phyloP scores from a whole-genome alignment of 1,139 yeast genomes.

The Martiniozyma asiatica region DNA sequence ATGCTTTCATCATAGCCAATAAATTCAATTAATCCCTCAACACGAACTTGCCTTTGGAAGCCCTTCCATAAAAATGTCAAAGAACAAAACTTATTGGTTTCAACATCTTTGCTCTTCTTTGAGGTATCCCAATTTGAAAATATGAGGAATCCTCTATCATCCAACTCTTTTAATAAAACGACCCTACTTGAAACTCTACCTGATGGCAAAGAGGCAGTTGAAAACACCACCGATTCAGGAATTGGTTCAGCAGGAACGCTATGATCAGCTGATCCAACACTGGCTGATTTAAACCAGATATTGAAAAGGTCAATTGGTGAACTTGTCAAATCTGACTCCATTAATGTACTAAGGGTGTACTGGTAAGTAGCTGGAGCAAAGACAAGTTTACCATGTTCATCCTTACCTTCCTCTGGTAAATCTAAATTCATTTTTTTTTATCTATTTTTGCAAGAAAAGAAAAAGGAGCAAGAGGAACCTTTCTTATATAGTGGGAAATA shows the following conservation, averaged over 20 bases:
- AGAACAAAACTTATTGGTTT: constrained; percentile 66
- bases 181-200: constrained; percentile 81
- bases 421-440: too few relatives aligned
- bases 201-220: constrained; percentile 78
- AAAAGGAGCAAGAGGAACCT: neutral
- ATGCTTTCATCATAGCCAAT: constrained; percentile 65
- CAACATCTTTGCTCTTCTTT: constrained; percentile 63
- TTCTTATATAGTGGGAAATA: neutral
- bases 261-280: constrained; percentile 47
- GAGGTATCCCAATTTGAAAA: constrained; percentile 88
- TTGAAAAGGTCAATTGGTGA: constrained; percentile 73
- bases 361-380: constrained; percentile 87
- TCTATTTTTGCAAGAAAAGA: constrained; percentile 8
- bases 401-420: too few relatives aligned
- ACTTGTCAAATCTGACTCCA: constrained; percentile 36
- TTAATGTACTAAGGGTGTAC: constrained; percentile 57
- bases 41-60: constrained; percentile 81
- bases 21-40: constrained; percentile 75
- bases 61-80: constrained; percentile 90
- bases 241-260: too few relatives aligned
- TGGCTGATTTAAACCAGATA: constrained; percentile 73
- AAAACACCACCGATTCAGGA: constrained; percentile 71
- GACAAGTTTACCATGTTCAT: too few relatives aligned
- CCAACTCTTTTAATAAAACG: constrained; percentile 81
- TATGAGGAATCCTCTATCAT: constrained; percentile 71